These are phyloP conservation scores for Trematosphaeria pertusa DNA, from an alignment of 2,329 filamentous ascomycete species.

Conservation along the genomic window DNA sequence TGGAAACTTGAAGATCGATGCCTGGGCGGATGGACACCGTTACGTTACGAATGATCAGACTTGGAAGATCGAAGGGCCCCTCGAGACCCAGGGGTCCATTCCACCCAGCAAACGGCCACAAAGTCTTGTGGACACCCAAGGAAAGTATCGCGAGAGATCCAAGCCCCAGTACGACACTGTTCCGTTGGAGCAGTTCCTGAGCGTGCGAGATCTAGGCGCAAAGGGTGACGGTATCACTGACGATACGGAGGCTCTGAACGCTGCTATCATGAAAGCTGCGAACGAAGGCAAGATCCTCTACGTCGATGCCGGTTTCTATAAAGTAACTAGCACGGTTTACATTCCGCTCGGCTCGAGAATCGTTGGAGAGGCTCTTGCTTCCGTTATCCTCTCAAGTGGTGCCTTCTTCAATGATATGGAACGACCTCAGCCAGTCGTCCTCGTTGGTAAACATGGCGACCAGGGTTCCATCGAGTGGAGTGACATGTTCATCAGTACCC, in stretches of 20 bases:
- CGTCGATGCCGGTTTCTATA: conserved; percentile 65
- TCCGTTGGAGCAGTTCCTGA: conserved; percentile 68
- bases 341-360: conserved; percentile 76
- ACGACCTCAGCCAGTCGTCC: conserved; percentile 69
- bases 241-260: conserved; percentile 81
- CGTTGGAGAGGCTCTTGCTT: conserved; percentile 83
- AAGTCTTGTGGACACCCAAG: conserved; percentile 53
- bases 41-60: too few species aligned
- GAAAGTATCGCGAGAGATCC: conserved; percentile 58
- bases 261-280: conserved; percentile 69
- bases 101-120: conserved; percentile 50
- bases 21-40: conserved; percentile 44
- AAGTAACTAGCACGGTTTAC: conserved; percentile 61
- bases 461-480: conserved; percentile 72
- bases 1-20: conserved; percentile 26
- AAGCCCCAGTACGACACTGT: conserved; percentile 59
- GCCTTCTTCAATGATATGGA: conserved; percentile 53
- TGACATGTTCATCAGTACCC: conserved; percentile 74
- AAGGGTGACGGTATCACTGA: conserved; percentile 85
- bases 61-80: conserved; percentile 53
- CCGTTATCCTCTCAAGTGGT: conserved; percentile 81
- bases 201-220: conserved; percentile 57
- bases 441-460: conserved; percentile 70
- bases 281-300: conserved; percentile 62
- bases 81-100: conserved; percentile 53